Evolutionary conservation across 176 grass and related monocot species (phyloP), one percentile per base, ranked within the genome.

Genomic region (Carex kokanica): DNA sequence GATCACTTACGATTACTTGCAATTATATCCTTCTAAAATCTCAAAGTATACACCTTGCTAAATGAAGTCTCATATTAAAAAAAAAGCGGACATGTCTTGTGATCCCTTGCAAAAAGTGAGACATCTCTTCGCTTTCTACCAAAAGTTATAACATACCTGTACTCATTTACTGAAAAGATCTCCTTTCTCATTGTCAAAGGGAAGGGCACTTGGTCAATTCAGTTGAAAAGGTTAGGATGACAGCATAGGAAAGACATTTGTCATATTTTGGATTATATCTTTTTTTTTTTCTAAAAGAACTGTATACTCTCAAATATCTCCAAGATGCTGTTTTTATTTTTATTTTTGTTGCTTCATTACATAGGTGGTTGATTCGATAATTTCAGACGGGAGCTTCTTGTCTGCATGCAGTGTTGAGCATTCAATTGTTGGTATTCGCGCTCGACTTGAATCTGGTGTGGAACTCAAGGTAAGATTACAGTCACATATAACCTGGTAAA

Each of bases 311-410:
- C 16, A 36, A 67, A 32, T 67, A 51, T 74, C 43, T 52, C 45
- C 21, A 77, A 55, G 14, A 18, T 77, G 61, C 3, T 51, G 14
- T 9, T 29, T 51, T 51, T 34, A 9, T 16, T 29, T 49, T 86
- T 78, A 1, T 81, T 84, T 47, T 86, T 83, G 9, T 78, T 47
- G 51, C 11, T 85, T 84, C 79, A 63, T 16, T 63, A 8, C 82
- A 60, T 70, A 94, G 93, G 86, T 94, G 86, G 74, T 92, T 24
- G 81, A 92, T 74, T 94, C 93, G 25, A 92, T 94, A 88, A 59
- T 94, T 86, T 90, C 93, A 83, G 88, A 94, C 86, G 93, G 93
- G n/a, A 91, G 90, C 78, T 94, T 94, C 81, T 83, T 94, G 79
- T 88, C 84, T 55, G 88, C 87, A 52, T 90, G 90, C 84, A 92